These are phyloP conservation scores for Cyclotella cryptica DNA, from an alignment of 108 stramenopile species.

Conservation along the genomic window DNA sequence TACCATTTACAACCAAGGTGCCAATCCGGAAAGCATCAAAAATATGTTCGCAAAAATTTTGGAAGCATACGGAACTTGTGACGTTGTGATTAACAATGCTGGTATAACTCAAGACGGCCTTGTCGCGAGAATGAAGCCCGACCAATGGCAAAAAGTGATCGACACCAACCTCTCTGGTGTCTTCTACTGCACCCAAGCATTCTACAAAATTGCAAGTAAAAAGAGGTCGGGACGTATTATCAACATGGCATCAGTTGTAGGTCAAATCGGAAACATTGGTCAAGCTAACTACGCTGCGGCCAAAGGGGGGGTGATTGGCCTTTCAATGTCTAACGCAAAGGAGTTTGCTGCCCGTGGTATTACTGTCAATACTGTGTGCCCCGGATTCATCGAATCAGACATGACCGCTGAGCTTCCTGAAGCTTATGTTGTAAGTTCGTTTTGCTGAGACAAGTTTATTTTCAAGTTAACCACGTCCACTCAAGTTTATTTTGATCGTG, in stretches of 20 bases:
- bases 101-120: conserved; percentile 94
- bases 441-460: background rate
- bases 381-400: conserved; percentile 91
- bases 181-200: conserved; percentile 95
- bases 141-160: conserved; percentile 94
- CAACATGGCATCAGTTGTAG: conserved; percentile 96
- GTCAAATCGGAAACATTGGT: conserved; percentile 96
- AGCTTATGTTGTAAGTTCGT: conserved; percentile 55
- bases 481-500: too few relatives aligned
- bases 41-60: conserved; percentile 77
- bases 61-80: conserved; percentile 84
- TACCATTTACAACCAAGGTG: conserved; percentile 44
- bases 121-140: conserved; percentile 95
- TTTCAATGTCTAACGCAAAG: conserved; percentile 91
- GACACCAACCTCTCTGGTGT: conserved; percentile 96
- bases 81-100: conserved; percentile 97
- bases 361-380: conserved; percentile 88
- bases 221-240: conserved; percentile 95
- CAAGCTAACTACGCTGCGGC: conserved; percentile 96
- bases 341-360: conserved; percentile 86
- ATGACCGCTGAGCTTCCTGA: conserved; percentile 82
- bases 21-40: conserved; percentile 80
- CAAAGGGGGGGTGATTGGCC: conserved; percentile 92
- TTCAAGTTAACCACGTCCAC: too few relatives aligned
- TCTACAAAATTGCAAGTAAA: conserved; percentile 87